Evolutionary conservation across 805 yeast species (phyloP), one percentile per base, ranked within the genome.

Genomic region (Metschnikowia dekortorum): DNA sequence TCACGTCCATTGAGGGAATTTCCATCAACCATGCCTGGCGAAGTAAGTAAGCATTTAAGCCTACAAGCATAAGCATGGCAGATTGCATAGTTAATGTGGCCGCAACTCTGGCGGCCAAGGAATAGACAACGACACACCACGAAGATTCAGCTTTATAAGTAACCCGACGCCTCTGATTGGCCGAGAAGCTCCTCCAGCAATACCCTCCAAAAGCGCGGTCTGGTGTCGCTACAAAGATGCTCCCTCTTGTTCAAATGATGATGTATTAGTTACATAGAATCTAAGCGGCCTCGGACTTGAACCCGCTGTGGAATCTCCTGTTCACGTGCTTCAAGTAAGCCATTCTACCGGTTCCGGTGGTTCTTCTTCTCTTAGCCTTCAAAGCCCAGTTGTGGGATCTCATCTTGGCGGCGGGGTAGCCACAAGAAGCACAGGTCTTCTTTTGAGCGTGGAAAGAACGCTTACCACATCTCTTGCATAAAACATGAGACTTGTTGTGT

Each of bases 311-410:
- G 88, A 92, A 92, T 83, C 90, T 89, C 85, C 98, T 91, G 67
- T 94, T 80, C 68, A 94, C 96, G 79, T 84, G 85, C 84, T 92
- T 94, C 79, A 94, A 85, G 90, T 92, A 83, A 77, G 91, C 82
- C 95, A 89, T 89, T 83, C 99, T 95, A 81, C 99, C 99, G 76
- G 98, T 85, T 84, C 99, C 99, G 67, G 97, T 91, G 66, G 99
- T 94, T 79, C 87, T 87, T 89, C 99, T 90, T 89, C 99, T 90
- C 87, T 91, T 89, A 73, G 97, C 96, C 87, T 94, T 94, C 65
- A 80, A 79, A 78, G 95, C 97, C 99, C 99, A 94, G 97, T 94
- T 94, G 96, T 80, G 87, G 71, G 89, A 85, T 88, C 99, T 91
- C 80, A 87, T 76, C 84, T 94, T 94, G 69, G 98, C 98, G 72